Evolutionary conservation across 1,284 basidiomycete species (phyloP), one percentile per base, ranked within the genome.

Genomic region (Tremellales sp.): DNA sequence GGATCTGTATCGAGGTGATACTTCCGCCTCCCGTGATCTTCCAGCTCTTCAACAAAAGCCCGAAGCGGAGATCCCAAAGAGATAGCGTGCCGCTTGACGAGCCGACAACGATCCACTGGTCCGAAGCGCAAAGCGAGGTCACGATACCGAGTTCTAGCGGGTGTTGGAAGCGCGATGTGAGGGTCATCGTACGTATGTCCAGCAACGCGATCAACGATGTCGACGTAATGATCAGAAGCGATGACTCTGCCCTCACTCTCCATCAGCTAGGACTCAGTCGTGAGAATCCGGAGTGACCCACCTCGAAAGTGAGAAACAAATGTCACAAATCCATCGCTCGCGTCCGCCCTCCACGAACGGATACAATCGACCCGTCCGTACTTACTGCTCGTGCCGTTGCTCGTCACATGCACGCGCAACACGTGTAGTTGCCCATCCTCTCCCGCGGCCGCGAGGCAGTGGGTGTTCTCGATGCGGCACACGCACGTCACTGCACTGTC

Each of bases 21-120:
- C n/a, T n/a, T n/a, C n/a, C n/a, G 9, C 77, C 76, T n/a, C 82
- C 83, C 5, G 57, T 41, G 1, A 83, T 82, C 54, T 82, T 81
- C 93, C 93, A 97, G 41, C 82, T 86, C 65, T 86, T 85, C 58
- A 97, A 75, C 5, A 87, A 74, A n/a, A 97, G 75, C 0, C 90
- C 89, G 57, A 97, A 97, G 2, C 94, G 83, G 42, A 92, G 79
- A 72, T 98, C 94, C 92, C 93, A 97, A 1, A 97, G 77, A 3
- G 84, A 83, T 6, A 97, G 74, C 8, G 84, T 79, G 4, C 94
- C 94, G 1, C 80, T 81, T 2, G 85, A 81, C 1, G 93, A 94
- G 2, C 90, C 93, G 25, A 87, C 82, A 5, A 94, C 76, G 28
- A 92, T 76, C 94, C 94, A 97, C 4, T 86, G 80, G 22, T 81